Conservation (phyloP, 805 yeast species). For the Zygotorulaspora chibaensis region DNA sequence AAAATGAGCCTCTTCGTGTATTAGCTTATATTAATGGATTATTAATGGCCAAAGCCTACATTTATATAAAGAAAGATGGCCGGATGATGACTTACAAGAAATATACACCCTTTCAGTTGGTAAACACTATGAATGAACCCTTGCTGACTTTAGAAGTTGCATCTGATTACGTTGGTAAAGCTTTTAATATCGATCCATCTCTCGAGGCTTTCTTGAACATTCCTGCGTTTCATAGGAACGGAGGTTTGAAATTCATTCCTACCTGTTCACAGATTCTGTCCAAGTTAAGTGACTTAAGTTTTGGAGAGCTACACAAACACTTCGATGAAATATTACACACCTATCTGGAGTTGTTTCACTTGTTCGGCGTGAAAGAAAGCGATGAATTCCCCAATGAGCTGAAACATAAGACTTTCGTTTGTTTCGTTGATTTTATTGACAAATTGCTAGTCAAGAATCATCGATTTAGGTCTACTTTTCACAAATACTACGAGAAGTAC, state of each 20-base stretch:
- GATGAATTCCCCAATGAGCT: conserved; percentile 24
- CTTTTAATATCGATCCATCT: conserved; percentile 53
- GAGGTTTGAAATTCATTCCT: conserved; percentile 2
- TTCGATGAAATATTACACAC: conserved; percentile 53
- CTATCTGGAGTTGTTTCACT: conserved; percentile 37
- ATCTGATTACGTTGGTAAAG: conserved; percentile 65
- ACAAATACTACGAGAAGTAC: conserved; percentile 42
- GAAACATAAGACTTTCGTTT: conserved; percentile 43
- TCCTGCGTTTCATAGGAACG: conserved; percentile 28
- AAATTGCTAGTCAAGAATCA: conserved; percentile 62
- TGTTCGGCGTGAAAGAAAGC: conserved; percentile 17
- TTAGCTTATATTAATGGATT: conserved; percentile 61
- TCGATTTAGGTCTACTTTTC: conserved; percentile 54
- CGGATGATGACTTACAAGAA: conserved; percentile 46
- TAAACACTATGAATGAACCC: conserved; percentile 40
- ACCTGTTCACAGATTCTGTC: conserved; percentile 31
- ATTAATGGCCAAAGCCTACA: conserved; percentile 53
- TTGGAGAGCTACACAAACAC: conserved; percentile 50
- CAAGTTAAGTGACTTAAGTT: conserved; percentile 51
- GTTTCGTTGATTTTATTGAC: conserved; percentile 58
- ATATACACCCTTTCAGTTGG: conserved; percentile 41
- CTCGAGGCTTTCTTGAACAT: conserved; percentile 53
- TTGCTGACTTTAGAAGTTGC: conserved; percentile 50
- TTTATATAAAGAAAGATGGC: conserved; percentile 46
- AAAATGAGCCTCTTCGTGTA: conserved; percentile 52